These are phyloP conservation scores for Rhizopus arrhizus DNA, from an alignment of 371 early-diverging fungal species.

Conservation along the genomic window DNA sequence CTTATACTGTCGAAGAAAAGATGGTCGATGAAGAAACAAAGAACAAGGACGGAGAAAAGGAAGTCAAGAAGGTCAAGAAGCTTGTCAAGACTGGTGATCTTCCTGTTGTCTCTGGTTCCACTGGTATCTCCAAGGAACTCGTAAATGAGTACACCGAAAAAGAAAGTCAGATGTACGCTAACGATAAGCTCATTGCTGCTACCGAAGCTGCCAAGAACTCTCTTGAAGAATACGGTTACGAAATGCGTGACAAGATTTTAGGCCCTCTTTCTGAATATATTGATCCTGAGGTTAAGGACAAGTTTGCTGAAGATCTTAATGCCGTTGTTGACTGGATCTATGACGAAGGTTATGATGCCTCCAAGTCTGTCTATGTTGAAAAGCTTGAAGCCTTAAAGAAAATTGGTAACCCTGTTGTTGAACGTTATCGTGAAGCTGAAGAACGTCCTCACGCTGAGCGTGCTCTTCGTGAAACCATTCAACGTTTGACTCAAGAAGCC, in stretches of 20 bases:
- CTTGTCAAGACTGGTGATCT: conserved; percentile 88
- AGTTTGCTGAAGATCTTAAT: conserved; percentile 71
- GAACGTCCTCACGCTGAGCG: conserved; percentile 84
- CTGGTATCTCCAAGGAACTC: conserved; percentile 58
- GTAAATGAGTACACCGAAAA: conserved; percentile 68
- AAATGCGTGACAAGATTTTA: conserved; percentile 86
- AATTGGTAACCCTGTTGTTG: conserved; percentile 81
- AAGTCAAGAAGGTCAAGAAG: conserved; percentile 80
- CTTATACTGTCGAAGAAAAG: conserved; percentile 89
- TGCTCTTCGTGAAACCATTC: conserved; percentile 76
- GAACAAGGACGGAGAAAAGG: conserved; percentile 64
- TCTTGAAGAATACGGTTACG: conserved; percentile 97
- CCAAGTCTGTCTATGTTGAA: conserved; percentile 85
- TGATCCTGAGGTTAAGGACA: conserved; percentile 70
- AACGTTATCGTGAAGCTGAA: conserved; percentile 82
- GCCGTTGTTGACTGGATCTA: conserved; percentile 97
- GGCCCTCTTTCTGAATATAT: conserved; percentile 75
- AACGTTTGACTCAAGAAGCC: conserved; percentile 71
- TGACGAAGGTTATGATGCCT: conserved; percentile 92
- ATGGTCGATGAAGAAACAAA: conserved; percentile 71
- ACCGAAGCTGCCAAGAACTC: conserved; percentile 94
- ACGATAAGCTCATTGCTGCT: conserved; percentile 89
- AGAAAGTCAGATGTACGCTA: conserved; percentile 85
- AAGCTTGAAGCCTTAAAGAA: conserved; percentile 83
- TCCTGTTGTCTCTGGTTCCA: conserved; percentile 66